Conservation (phyloP, 1,139 yeast species). For the Candida sanyaensis region DNA sequence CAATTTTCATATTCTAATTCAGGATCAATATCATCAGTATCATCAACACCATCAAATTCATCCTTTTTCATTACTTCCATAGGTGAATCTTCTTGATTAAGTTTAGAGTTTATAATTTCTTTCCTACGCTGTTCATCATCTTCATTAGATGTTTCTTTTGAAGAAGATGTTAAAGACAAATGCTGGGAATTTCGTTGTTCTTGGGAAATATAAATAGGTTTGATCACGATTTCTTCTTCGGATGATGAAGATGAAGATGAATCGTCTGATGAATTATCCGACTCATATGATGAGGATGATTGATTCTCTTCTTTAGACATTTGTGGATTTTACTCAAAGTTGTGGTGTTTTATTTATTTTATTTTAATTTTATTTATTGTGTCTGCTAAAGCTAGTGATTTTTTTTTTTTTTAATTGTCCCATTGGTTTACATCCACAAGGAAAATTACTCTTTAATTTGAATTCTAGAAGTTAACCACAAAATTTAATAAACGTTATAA, state of each 20-base stretch:
- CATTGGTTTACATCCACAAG: no score
- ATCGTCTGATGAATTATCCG: conserved; percentile 7
- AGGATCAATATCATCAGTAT: conserved; percentile 43
- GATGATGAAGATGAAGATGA: conserved; percentile 6
- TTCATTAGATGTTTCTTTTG: background rate
- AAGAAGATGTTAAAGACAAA: background rate
- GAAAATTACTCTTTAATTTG: no score
- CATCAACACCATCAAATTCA: conserved; percentile 35
- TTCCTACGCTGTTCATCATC: conserved; percentile 5
- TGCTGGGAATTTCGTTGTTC: conserved; percentile 6
- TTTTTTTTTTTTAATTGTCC: background rate
- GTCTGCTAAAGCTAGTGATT: background rate
- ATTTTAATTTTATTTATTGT: background rate
- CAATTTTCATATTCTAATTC: conserved; percentile 39
- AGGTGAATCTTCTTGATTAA: conserved; percentile 6
- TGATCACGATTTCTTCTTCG: conserved; percentile 8
- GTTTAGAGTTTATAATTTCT: conserved; percentile 11
- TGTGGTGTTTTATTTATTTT: background rate
- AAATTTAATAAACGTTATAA: no score
- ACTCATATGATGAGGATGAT: conserved; percentile 9
- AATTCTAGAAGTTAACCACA: no score
- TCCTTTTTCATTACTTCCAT: background rate
- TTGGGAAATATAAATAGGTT: conserved; percentile 14
- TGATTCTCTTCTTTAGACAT: background rate
- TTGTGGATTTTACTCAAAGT: background rate